Conservation (phyloP, 331 rosid species). For the Arachis monticola region DNA sequence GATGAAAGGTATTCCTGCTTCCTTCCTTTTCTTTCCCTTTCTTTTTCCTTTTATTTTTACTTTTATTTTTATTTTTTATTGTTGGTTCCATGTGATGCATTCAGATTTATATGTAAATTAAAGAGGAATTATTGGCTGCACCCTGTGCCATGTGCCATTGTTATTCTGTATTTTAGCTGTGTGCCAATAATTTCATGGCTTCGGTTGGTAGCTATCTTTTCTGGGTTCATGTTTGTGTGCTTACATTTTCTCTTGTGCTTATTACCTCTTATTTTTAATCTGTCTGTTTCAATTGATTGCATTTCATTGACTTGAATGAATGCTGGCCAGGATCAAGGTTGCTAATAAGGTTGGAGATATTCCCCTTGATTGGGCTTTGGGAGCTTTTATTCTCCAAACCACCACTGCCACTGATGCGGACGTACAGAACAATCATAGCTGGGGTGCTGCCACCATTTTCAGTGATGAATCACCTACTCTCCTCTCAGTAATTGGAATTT, state of each 20-base stretch:
- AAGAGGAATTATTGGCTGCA: not conserved
- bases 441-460: constrained; percentile 58
- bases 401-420: constrained; percentile 58
- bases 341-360: constrained; percentile 79
- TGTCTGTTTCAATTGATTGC: constrained; percentile 27
- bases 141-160: not conserved
- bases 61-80: too few species aligned
- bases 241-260: constrained; percentile 2
- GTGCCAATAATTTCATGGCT: constrained; percentile 7
- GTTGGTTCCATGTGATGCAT: constrained; percentile 27
- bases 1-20: constrained; percentile 73
- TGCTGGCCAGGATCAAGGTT: constrained; percentile 67
- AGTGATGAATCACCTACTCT: constrained; percentile 61
- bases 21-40: too few species aligned
- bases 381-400: constrained; percentile 95
- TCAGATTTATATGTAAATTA: constrained; percentile 8
- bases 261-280: constrained; percentile 25
- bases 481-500: constrained; percentile 59
- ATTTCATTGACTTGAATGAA: constrained; percentile 34
- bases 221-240: constrained; percentile 9
- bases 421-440: constrained; percentile 44
- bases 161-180: constrained; percentile 1
- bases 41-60: too few species aligned
- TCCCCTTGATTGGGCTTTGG: constrained; percentile 98
- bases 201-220: not conserved